phyloP scores from a whole-genome alignment of 2,329 filamentous ascomycete genomes.

The Pseudopithomyces maydicus region DNA sequence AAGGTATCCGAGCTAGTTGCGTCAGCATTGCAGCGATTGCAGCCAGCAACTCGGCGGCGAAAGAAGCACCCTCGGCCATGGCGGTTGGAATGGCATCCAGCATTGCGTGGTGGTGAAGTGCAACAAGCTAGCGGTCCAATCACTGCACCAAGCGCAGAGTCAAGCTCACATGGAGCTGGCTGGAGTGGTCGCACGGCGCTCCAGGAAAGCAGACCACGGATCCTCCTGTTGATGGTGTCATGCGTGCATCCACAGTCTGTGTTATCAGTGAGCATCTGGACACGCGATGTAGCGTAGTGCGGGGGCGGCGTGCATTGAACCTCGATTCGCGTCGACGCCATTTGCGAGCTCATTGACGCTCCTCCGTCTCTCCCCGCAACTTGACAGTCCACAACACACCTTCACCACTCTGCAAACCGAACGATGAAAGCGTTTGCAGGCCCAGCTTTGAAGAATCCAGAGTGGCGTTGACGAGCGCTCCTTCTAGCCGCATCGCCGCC shows the following conservation, averaged over 20 bases:
- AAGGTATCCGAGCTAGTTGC: no score
- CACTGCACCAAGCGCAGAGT: not conserved
- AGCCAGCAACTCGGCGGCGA: no score
- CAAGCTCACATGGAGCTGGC: not conserved
- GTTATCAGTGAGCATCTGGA: constrained; percentile 1
- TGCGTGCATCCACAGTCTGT: not conserved
- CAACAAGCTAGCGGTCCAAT: not conserved
- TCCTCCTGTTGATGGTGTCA: not conserved
- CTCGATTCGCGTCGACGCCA: constrained; percentile 7
- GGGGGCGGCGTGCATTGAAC: constrained; percentile 4
- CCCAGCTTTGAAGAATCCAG: constrained; percentile 20
- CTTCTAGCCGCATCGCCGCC: constrained; percentile 19
- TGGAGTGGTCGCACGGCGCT: not conserved
- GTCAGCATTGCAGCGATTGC: no score
- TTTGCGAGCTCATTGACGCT: constrained; percentile 10
- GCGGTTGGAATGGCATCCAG: not conserved
- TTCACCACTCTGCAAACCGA: constrained; percentile 11
- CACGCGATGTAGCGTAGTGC: constrained; percentile 7
- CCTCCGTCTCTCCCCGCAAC: constrained; percentile 11
- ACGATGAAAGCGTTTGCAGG: constrained; percentile 38
- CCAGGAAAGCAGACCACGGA: not conserved
- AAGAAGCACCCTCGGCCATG: no score
- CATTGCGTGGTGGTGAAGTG: not conserved
- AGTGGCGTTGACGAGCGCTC: constrained; percentile 34
- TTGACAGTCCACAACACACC: constrained; percentile 1